phyloP scores from a whole-genome alignment of 768 basidiomycete species.

The Tephrocybe sp. region DNA sequence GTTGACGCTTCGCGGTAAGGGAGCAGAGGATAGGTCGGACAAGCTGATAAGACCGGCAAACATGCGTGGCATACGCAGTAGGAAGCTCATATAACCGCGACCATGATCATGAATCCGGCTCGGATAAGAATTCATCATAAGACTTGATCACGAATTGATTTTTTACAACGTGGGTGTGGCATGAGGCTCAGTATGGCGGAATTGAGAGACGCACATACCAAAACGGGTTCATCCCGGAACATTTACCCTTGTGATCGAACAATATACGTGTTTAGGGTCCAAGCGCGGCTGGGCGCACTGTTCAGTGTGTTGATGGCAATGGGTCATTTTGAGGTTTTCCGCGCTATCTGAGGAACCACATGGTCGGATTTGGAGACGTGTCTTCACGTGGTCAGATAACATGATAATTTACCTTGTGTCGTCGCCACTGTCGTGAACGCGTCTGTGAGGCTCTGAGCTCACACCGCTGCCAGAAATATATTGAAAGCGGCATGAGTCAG shows the following conservation, averaged over 20 bases:
- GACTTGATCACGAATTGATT: slow-evolving; percentile 7
- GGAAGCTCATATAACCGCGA: slow-evolving; percentile 6
- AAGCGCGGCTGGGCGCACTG: neutral
- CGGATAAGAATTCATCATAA: slow-evolving; percentile 13
- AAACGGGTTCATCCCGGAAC: neutral
- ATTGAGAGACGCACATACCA: slow-evolving; percentile 4
- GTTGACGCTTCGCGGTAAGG: neutral
- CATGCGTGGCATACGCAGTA: slow-evolving; percentile 11
- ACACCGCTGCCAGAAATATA: neutral
- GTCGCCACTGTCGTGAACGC: neutral
- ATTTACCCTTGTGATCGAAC: slow-evolving; percentile 5
- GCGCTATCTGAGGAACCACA: slow-evolving; percentile 3
- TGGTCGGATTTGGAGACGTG: slow-evolving; percentile 1
- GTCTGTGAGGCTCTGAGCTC: neutral
- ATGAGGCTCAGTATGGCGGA: slow-evolving; percentile 7
- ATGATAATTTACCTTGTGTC: slow-evolving; percentile 1
- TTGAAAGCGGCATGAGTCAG: neutral
- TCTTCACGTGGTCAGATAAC: slow-evolving; percentile 12
- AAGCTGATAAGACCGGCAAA: slow-evolving; percentile 8
- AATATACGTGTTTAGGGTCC: neutral
- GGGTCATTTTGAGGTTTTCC: neutral
- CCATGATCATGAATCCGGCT: neutral
- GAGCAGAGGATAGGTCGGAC: slow-evolving; percentile 1
- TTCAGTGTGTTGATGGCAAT: neutral
- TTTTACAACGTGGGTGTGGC: slow-evolving; percentile 3